Conservation (phyloP, 495 filamentous ascomycete genomes). For the Patellaria atrata region DNA sequence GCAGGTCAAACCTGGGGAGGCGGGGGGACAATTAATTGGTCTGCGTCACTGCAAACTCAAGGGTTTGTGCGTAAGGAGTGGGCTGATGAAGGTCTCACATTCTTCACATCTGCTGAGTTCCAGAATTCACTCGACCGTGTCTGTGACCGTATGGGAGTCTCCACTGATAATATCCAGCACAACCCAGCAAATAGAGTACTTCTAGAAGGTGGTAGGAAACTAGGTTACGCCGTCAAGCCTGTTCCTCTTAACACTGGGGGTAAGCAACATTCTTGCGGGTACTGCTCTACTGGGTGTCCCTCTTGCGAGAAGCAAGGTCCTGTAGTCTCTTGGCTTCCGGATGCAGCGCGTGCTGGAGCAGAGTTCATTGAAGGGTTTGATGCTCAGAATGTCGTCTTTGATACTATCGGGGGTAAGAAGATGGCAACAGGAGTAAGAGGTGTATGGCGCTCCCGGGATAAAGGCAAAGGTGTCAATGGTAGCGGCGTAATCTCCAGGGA, state of each 20-base stretch:
- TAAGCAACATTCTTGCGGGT: conserved; percentile 57
- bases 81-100: conserved; percentile 56
- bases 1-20: conserved; percentile 71
- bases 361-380: conserved; percentile 67
- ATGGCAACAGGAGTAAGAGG: conserved; percentile 55
- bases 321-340: conserved; percentile 58
- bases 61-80: conserved; percentile 70
- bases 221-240: conserved; percentile 55
- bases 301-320: conserved; percentile 63
- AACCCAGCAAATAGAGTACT: conserved; percentile 54
- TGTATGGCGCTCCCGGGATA: conserved; percentile 57
- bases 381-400: conserved; percentile 53
- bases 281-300: conserved; percentile 66
- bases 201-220: conserved; percentile 57
- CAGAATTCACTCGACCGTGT: conserved; percentile 63
- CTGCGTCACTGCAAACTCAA: conserved; percentile 68
- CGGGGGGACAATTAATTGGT: conserved; percentile 82
- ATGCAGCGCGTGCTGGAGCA: conserved; percentile 60
- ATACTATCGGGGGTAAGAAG: conserved; percentile 37
- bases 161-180: conserved; percentile 48
- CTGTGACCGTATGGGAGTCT: conserved; percentile 66
- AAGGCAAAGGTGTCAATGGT: conserved; percentile 39
- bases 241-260: conserved; percentile 72
- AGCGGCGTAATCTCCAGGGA: conserved; percentile 35
- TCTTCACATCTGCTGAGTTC: conserved; percentile 63